Percentiles rank a stretch among this genome's conserved stretches.
These are phyloP conservation scores for Lipomyces sp. DNA, from an alignment of 805 yeast genomes.

Conservation along the genomic window DNA sequence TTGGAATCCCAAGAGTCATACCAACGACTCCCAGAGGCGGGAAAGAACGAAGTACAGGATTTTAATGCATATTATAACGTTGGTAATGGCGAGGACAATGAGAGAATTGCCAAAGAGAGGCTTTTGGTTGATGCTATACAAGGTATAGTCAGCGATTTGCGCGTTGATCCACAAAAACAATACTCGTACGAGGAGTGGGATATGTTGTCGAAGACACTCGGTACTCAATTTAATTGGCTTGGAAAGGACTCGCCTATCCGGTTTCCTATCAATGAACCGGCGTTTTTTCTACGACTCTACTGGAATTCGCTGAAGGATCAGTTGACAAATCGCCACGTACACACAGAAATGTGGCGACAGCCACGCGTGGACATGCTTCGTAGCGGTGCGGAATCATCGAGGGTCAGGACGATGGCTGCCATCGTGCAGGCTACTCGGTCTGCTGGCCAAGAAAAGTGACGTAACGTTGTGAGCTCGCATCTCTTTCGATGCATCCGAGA, in stretches of 20 bases:
- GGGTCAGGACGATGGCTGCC: not conserved
- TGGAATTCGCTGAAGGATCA: constrained; percentile 21
- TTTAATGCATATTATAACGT: not conserved
- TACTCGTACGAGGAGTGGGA: constrained; percentile 62
- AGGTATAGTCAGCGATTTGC: constrained; percentile 19
- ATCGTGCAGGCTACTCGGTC: not conserved
- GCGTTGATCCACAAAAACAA: constrained; percentile 46
- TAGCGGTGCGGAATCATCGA: not conserved
- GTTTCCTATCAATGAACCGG: constrained; percentile 70
- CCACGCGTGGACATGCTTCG: not conserved
- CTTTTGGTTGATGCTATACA: constrained; percentile 20
- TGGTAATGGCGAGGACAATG: not conserved
- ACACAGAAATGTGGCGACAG: not conserved
- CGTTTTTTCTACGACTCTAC: constrained; percentile 51
- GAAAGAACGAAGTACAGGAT: not conserved
- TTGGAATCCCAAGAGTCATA: not conserved
- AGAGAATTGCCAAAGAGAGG: constrained; percentile 2
- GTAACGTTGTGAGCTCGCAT: not conserved
- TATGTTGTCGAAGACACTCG: constrained; percentile 46
- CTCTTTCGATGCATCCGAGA: not conserved
- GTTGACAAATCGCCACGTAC: not conserved
- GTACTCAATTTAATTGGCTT: constrained; percentile 60
- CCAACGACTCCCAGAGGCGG: not conserved
- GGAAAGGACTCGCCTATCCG: constrained; percentile 69
- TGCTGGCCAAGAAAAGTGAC: not conserved